Evolutionary conservation across 1,139 yeast species (phyloP).

Genomic region (Geotrichum citri-aurantii): DNA sequence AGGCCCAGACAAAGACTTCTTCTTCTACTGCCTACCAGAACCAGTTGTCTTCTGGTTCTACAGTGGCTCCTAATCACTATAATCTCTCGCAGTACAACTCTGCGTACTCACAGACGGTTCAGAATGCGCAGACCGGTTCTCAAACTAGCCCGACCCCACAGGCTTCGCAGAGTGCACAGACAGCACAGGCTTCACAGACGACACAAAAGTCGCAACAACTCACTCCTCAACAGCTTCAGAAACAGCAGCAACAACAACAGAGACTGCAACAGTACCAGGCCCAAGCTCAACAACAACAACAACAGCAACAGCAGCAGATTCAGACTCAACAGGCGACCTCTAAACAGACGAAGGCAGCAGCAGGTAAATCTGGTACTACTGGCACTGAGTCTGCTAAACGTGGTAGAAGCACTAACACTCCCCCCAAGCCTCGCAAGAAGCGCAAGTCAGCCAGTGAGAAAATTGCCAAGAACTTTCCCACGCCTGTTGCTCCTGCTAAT

Average conservation of each 20-base stretch:
- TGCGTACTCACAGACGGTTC: background rate
- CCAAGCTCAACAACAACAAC: conserved; percentile 4
- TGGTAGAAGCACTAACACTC: background rate
- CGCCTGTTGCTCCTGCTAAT: conserved; percentile 1
- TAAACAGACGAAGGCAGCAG: background rate
- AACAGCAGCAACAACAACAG: conserved; percentile 1
- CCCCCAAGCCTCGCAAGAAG: background rate
- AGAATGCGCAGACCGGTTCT: background rate
- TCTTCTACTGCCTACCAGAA: background rate
- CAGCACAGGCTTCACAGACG: background rate
- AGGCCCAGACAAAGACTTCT: background rate
- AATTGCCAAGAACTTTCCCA: background rate
- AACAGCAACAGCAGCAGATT: conserved; percentile 3
- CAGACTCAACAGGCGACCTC: background rate
- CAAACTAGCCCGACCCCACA: background rate
- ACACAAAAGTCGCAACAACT: background rate
- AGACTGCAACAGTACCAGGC: background rate
- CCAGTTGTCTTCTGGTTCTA: background rate
- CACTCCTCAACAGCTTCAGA: background rate
- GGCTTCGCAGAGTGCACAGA: background rate
- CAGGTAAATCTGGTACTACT: background rate
- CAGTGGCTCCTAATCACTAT: background rate
- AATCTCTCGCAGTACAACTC: background rate
- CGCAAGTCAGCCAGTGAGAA: background rate
- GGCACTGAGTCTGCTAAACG: background rate